These are phyloP conservation scores for Aegilops sharonensis DNA, from an alignment of 176 grass and related monocot species.

Conservation along the genomic window DNA sequence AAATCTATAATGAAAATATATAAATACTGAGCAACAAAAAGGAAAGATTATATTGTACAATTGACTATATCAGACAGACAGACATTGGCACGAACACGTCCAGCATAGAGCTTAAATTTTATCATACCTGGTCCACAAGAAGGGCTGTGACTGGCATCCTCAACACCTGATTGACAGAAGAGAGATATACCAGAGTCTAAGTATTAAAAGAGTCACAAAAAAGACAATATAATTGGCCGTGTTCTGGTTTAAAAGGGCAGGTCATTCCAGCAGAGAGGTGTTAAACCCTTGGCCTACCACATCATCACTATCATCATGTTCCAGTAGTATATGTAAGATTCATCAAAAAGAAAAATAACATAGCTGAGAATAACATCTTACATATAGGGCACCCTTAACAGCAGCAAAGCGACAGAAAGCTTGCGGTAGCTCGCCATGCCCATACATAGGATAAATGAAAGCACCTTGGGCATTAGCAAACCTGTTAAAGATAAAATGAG, in stretches of 20 bases:
- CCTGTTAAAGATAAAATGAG: conserved; percentile 35
- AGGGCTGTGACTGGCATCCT: conserved; percentile 71
- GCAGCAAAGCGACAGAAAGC: conserved; percentile 98
- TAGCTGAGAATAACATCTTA: conserved; percentile 46
- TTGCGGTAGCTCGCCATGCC: conserved; percentile 93
- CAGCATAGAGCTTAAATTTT: not conserved
- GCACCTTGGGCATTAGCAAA: conserved; percentile 85
- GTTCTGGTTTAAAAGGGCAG: not conserved
- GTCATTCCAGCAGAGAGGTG: conserved; percentile 25
- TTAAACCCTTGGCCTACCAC: not conserved
- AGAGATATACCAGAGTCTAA: conserved; percentile 15
- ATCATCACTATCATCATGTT: not conserved
- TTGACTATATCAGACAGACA: conserved; percentile 14
- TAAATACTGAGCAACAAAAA: not conserved
- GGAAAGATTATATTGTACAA: not conserved
- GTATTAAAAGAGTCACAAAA: not conserved
- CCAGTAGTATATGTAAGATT: not conserved
- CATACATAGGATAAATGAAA: conserved; percentile 96
- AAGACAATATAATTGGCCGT: not conserved
- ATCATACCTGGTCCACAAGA: conserved; percentile 72
- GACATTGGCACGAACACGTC: not conserved
- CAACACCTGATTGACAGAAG: conserved; percentile 62
- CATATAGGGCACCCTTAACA: conserved; percentile 95
- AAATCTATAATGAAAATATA: not conserved
- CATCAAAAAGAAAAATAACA: not conserved